phyloP scores from a whole-genome alignment of 805 yeast species.

The Saturnispora serradocipensis region DNA sequence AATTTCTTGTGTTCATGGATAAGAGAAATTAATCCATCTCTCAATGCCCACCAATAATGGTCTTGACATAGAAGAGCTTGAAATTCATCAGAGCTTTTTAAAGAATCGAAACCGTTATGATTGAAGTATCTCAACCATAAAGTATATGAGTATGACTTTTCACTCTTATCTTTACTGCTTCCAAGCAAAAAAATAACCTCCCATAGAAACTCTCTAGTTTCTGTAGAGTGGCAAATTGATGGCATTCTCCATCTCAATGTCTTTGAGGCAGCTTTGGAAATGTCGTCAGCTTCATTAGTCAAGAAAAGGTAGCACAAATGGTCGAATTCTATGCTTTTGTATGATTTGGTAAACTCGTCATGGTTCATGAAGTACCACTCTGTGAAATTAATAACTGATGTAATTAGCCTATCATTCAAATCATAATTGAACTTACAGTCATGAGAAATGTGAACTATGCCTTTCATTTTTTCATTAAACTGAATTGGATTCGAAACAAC shows the following conservation, averaged over 20 bases:
- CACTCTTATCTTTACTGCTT: constrained; percentile 20
- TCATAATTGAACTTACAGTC: background rate
- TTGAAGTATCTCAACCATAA: constrained; percentile 49
- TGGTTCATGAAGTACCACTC: constrained; percentile 29
- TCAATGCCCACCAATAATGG: constrained; percentile 49
- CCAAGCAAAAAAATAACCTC: constrained; percentile 31
- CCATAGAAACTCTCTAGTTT: constrained; percentile 35
- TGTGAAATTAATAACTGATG: constrained; percentile 27
- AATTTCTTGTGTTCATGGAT: constrained; percentile 65
- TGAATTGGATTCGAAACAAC: constrained; percentile 11
- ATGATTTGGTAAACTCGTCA: constrained; percentile 8
- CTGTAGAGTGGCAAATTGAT: constrained; percentile 20
- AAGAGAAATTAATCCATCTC: constrained; percentile 43
- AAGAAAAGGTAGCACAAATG: constrained; percentile 27
- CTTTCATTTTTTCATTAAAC: constrained; percentile 10
- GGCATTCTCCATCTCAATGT: constrained; percentile 47
- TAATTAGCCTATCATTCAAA: constrained; percentile 3
- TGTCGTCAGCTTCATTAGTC: constrained; percentile 29
- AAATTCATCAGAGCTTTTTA: constrained; percentile 14
- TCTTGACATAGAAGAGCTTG: constrained; percentile 25
- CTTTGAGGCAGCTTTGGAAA: constrained; percentile 32
- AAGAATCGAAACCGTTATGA: constrained; percentile 11
- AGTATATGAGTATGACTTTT: constrained; percentile 35
- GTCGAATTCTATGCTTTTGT: constrained; percentile 15
- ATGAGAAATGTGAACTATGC: background rate